phyloP scores from a whole-genome alignment of 352 stramenopile genomes.

The Nothophytophthora sp. region DNA sequence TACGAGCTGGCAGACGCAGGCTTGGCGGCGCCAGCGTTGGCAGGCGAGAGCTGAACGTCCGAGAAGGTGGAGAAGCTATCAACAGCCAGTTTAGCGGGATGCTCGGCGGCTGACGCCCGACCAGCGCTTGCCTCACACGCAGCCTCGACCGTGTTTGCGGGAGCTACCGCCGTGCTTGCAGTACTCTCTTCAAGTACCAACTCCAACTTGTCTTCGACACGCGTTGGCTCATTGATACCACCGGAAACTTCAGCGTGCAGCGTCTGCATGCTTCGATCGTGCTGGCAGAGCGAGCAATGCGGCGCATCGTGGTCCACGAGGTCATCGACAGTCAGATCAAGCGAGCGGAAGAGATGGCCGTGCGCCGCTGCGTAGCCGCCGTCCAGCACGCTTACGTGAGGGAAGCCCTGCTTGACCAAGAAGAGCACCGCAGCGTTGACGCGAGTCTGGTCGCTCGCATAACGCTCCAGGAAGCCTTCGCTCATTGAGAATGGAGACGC shows the following conservation, averaged over 20 bases:
- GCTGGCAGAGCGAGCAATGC: slow-evolving; percentile 66
- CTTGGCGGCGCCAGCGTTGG: slow-evolving; percentile 12
- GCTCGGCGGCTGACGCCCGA: not conserved
- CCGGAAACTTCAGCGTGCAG: not conserved
- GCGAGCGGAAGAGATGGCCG: slow-evolving; percentile 45
- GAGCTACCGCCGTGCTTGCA: no score
- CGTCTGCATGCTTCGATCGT: slow-evolving; percentile 32
- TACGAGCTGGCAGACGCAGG: slow-evolving; percentile 36
- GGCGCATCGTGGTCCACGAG: slow-evolving; percentile 73
- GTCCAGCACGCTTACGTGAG: slow-evolving; percentile 74
- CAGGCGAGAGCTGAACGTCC: slow-evolving; percentile 26
- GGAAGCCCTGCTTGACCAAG: slow-evolving; percentile 72
- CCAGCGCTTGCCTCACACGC: not conserved
- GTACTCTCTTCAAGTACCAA: slow-evolving; percentile 10
- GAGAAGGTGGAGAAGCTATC: slow-evolving; percentile 14
- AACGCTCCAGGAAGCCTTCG: slow-evolving; percentile 62
- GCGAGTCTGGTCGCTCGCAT: slow-evolving; percentile 65
- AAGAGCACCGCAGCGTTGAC: slow-evolving; percentile 73
- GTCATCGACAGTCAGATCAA: slow-evolving; percentile 61
- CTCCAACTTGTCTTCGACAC: slow-evolving; percentile 14
- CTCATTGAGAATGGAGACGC: slow-evolving; percentile 51
- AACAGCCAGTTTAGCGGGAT: no score
- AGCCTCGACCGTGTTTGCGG: slow-evolving; percentile 13
- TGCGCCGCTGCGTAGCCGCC: slow-evolving; percentile 73
- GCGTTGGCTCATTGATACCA: not conserved